Base-by-base conservation (phyloP, 352 stramenopile genomes). In the Albugo laibachii region DNA sequence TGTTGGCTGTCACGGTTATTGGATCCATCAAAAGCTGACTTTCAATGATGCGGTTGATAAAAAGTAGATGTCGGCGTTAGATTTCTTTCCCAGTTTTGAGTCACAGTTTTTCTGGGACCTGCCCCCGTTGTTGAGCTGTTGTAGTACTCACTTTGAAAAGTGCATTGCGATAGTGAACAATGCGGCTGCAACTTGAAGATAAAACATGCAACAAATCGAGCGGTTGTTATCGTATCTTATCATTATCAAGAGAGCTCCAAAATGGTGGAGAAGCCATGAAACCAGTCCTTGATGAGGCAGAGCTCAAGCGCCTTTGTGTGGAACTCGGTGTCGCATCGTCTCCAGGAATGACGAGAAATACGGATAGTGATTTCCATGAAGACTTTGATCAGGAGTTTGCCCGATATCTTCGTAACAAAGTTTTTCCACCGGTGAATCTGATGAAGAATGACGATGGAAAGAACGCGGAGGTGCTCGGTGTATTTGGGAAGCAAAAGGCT, bases 261-360 rank as follows among this genome's bases (percentile, higher is more conserved):
- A 80, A 83, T 40, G 71, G 77, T 44, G 65, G 70, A 5, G 68
- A 77, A 45, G 61, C 85, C 5, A 48, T 83, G 18, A 85, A 89
- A 41, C 63, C 73, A 0, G 63, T 85, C 24, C 48, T 86, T 14
- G 55, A 69, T 5, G 76, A 89, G 38, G 20, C 72, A 24, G 76
- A 86, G 16, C 60, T 89, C 5, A 60, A 83, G 52, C 71, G 71
- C 0, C 51, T 89, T 45, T 66, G 75, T 47, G 67, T 56, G 31
- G 58, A 54, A 19, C 57, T 89, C 0, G 65, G 65, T 27, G 64
- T 73, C 57, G 40, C 1, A 24, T 24, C 16, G 55, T 75, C n/a
- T 72, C 59, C 19, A 27, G 48, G 2, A 67, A 66, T 19, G 69
- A 83, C 20, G 80, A 80, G 31, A 58, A 72, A 45, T 24, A 43